Percentiles rank a stretch among this genome's conserved stretches.
Conservation (phyloP, 2,329 filamentous ascomycete genomes). For the Cladosporium sp. region DNA sequence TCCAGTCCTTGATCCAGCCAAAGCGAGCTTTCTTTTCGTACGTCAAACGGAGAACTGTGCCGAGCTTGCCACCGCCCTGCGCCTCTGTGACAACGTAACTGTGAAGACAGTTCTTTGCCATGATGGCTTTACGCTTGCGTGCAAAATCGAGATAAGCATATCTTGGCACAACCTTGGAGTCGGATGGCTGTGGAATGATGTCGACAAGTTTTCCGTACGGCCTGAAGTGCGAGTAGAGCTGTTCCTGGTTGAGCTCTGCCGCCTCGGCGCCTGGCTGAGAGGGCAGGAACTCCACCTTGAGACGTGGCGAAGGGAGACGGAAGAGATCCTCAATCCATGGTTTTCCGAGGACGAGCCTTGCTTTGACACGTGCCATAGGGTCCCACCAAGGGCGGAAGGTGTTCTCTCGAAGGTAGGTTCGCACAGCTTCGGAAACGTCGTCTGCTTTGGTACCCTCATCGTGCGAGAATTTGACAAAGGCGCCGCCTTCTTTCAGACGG, state of each 20-base stretch:
- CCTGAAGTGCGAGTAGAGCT: slow-evolving; percentile 80
- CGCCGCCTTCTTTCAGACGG: slow-evolving; percentile 84
- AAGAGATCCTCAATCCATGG: slow-evolving; percentile 95
- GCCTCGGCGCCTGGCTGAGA: slow-evolving; percentile 65
- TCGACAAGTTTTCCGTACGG: slow-evolving; percentile 87
- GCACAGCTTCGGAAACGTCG: slow-evolving; percentile 59
- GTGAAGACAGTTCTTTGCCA: slow-evolving; percentile 90
- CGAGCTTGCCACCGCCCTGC: slow-evolving; percentile 68
- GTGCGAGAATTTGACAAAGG: slow-evolving; percentile 80
- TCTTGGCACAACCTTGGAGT: slow-evolving; percentile 79
- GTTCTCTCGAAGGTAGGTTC: slow-evolving; percentile 60
- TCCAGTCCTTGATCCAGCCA: slow-evolving; percentile 81
- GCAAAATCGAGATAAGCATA: slow-evolving; percentile 78
- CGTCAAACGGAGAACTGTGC: slow-evolving; percentile 74
- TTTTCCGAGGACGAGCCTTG: slow-evolving; percentile 71
- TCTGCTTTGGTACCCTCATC: slow-evolving; percentile 43
- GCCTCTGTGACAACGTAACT: slow-evolving; percentile 67
- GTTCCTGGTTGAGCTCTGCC: slow-evolving; percentile 79
- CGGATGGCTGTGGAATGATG: slow-evolving; percentile 74
- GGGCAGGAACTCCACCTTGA: slow-evolving; percentile 83
- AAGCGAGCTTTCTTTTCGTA: slow-evolving; percentile 77
- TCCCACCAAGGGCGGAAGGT: slow-evolving; percentile 88
- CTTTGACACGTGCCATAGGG: slow-evolving; percentile 67
- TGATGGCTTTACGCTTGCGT: slow-evolving; percentile 69
- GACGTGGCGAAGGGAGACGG: slow-evolving; percentile 68